Evolutionary conservation across 164 flowering plant species (phyloP), one percentile per base, ranked within the genome.

Genomic region (Dillenia suffruticosa): DNA sequence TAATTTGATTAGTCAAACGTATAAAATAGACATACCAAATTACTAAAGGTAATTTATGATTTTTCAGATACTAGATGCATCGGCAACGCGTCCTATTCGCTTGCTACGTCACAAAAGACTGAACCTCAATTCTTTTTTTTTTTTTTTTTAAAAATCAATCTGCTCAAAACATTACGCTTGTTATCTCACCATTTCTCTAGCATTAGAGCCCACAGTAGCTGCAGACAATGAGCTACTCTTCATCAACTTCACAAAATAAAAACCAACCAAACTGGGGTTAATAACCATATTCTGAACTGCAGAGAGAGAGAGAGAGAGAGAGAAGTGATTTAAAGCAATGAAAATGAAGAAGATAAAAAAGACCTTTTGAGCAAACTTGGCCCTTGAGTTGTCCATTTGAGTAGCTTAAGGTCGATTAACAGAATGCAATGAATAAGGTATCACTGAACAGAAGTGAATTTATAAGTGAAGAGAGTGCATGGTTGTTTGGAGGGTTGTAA

Each of bases 401-500:
- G 40, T 32, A 4, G 5, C 40, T 32, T 32, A 32, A 32, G 51
- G 17, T 49, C 16, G 26, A 56, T 56, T 57, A 2, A n/a, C 16
- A 16, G 17, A 16, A 51, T 9, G 54, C 54, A 13, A 13, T n/a
- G 54, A 1, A 4, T 13, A 12, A 43, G 2, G n/a, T 15, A 32
- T n/a, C 19, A 17, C 8, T 9, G 26, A 49, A 52, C 24, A 14
- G 47, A 32, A 49, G 44, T 16, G 48, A 46, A 66, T 74, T 66
- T 71, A 71, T 57, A 32, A 46, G n/a, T 1, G 16, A 16, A 16
- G 1, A 10, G 51, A 46, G 51, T 24, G 46, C 8, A 22, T 14
- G n/a, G 15, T 9, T 17, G 68, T 68, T 67, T 74, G 75, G 77
- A 76, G 74, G 70, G 62, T 65, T 58, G 81, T 72, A 65, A 53